Percentiles rank a stretch among this genome's conserved stretches.
Conservation (phyloP, 73 alveolate genomes). For the Stentor coeruleus region DNA sequence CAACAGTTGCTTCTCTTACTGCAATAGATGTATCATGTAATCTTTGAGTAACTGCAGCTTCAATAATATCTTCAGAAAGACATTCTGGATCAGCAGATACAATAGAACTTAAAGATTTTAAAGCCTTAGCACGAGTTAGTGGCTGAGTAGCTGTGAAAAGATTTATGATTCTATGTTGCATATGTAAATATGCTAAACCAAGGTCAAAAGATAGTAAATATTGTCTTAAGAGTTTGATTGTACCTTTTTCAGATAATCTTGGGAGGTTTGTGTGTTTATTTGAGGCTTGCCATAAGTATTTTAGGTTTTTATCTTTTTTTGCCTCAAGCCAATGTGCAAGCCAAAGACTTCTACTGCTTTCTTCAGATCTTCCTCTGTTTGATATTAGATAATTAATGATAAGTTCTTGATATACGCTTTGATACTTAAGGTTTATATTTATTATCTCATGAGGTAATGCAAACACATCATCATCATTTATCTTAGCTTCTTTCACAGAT, state of each 20-base stretch:
- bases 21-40: constrained; percentile 7
- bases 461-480: not conserved
- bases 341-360: not conserved
- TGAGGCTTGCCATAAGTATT: not conserved
- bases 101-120: not conserved
- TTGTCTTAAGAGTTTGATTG: constrained; percentile 6
- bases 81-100: constrained; percentile 23
- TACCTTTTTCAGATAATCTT: not conserved
- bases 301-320: too few species aligned
- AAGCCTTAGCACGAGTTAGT: constrained; percentile 20
- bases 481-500: not conserved
- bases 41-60: constrained; percentile 20
- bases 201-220: not conserved
- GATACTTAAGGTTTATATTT: not conserved
- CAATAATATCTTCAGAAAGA: constrained; percentile 7
- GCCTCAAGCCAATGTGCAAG: not conserved
- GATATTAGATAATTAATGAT: not conserved
- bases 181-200: not conserved
- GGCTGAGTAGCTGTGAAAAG: not conserved
- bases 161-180: not conserved
- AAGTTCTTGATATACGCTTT: not conserved
- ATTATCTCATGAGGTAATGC: not conserved
- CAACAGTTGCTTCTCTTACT: constrained; percentile 29
- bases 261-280: not conserved
- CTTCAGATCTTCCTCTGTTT: not conserved